phyloP scores from a whole-genome alignment of 176 grass and related monocot genomes.

The Aechmea fasciata region DNA sequence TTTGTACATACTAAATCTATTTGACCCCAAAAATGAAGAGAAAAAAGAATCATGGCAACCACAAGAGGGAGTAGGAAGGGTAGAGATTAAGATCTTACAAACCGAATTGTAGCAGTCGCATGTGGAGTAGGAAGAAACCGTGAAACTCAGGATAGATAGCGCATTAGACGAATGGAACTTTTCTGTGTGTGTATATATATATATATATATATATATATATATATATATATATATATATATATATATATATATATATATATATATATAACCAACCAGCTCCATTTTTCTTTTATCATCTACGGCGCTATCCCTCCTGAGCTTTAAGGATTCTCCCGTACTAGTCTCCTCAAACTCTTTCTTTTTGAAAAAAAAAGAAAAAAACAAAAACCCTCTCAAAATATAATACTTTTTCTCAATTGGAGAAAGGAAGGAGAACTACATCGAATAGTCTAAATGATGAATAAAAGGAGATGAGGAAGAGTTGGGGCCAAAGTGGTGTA shows the following conservation, averaged over 20 bases:
- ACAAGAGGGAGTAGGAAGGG: neutral
- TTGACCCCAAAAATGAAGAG: no score
- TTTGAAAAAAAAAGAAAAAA: neutral
- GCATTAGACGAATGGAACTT: neutral
- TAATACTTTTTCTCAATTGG: neutral
- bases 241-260: no score
- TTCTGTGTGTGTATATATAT: neutral
- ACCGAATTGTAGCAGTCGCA: neutral
- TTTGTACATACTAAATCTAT: no score
- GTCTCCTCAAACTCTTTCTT: neutral
- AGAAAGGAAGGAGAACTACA: neutral
- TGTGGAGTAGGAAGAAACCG: constrained; percentile 24
- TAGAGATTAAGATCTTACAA: neutral
- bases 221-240: no score
- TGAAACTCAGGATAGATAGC: constrained; percentile 48
- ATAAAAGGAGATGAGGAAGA: neutral
- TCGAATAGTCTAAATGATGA: neutral
- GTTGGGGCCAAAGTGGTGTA: constrained; percentile 1
- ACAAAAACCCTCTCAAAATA: neutral
- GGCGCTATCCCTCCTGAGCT: constrained; percentile 46
- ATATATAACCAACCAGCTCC: neutral
- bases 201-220: no score
- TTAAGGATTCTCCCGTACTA: constrained; percentile 31
- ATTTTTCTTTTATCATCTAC: neutral
- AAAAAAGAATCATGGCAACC: no score